phyloP scores from a whole-genome alignment of 768 basidiomycete species.

The Boletus pseudopeckii region DNA sequence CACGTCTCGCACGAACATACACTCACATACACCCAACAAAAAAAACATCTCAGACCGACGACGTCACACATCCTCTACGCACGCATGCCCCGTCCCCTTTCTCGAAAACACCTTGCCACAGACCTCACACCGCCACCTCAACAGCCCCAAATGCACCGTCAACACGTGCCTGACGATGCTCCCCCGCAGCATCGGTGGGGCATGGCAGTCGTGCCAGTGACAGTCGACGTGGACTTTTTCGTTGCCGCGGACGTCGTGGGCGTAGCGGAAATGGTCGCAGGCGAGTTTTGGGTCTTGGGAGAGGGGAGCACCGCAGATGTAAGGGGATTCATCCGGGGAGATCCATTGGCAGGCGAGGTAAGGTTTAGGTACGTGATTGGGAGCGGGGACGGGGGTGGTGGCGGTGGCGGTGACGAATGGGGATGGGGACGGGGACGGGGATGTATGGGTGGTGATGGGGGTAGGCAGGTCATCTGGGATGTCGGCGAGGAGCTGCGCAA shows the following conservation, averaged over 20 bases:
- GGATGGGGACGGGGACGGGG: neutral
- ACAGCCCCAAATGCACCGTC: constrained; percentile 13
- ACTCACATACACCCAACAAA: neutral
- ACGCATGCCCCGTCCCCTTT: constrained; percentile 12
- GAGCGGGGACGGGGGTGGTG: neutral
- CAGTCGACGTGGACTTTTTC: constrained; percentile 13
- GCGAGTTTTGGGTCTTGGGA: neutral
- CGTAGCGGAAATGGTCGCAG: constrained; percentile 10
- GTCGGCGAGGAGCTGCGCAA: constrained; percentile 11
- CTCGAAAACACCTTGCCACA: constrained; percentile 18
- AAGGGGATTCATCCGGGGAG: neutral
- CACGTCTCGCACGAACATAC: neutral
- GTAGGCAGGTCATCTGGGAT: neutral
- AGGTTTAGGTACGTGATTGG: no score
- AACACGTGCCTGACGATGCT: constrained; percentile 19
- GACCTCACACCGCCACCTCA: constrained; percentile 12
- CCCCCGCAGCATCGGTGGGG: constrained; percentile 16
- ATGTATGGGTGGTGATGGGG: neutral
- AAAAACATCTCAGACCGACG: neutral
- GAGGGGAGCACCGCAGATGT: constrained; percentile 5
- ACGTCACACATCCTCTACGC: neutral
- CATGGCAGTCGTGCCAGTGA: constrained; percentile 13
- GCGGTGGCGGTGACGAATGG: neutral
- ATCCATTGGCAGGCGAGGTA: constrained; percentile 12
- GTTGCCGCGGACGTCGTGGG: constrained; percentile 15